Evolutionary conservation across 495 filamentous ascomycete genomes (phyloP).

Genomic region (Lasiosphaeris hirsuta): DNA sequence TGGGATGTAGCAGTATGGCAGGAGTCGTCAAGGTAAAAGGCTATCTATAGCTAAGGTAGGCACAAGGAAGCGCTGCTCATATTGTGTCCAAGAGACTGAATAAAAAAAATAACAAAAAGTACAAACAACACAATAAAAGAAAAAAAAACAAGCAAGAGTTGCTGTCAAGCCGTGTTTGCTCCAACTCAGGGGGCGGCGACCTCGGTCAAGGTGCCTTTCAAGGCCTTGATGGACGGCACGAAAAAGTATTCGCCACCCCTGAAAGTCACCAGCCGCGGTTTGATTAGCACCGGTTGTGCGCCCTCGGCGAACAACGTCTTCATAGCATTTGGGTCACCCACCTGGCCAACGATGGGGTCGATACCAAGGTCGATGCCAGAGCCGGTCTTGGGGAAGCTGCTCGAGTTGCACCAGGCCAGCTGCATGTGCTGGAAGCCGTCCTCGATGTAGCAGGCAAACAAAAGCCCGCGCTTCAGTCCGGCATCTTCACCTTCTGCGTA

Average conservation of each 20-base stretch:
- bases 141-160: no score
- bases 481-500: background rate
- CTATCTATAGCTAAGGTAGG: no score
- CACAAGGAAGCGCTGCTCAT: no score
- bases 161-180: no score
- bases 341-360: slow-evolving; percentile 6
- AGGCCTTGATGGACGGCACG: background rate
- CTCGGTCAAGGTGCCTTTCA: background rate
- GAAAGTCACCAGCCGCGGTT: slow-evolving; percentile 1
- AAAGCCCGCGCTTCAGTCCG: background rate
- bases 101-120: no score
- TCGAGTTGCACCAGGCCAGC: background rate
- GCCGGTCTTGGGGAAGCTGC: background rate
- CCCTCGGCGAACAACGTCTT: slow-evolving; percentile 3
- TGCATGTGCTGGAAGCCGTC: slow-evolving; percentile 7
- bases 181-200: background rate
- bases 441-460: slow-evolving; percentile 6
- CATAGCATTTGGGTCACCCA: background rate
- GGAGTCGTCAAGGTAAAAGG: no score
- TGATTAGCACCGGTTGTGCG: background rate
- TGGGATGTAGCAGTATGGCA: no score
- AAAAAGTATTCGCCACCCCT: slow-evolving; percentile 6
- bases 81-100: no score
- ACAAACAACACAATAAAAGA: no score
- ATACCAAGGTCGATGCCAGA: background rate